Evolutionary conservation across 1,284 basidiomycete genomes (phyloP), one percentile per base, ranked within the genome.

Genomic region (Leccinum discolor): DNA sequence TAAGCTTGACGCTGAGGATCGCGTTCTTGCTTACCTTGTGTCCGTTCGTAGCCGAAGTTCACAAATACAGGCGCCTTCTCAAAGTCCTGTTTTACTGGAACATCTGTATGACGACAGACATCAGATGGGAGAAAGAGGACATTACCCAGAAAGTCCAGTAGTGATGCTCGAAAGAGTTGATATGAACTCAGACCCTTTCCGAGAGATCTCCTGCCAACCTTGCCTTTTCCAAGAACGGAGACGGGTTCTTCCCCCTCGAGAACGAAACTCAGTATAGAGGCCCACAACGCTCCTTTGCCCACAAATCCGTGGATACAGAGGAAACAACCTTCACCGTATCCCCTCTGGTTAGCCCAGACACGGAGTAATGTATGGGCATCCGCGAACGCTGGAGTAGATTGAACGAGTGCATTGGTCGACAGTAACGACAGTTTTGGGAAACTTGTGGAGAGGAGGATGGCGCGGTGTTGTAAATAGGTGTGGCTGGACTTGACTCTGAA

Each of bases 321-420:
- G 52, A 78, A 35, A 35, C 32, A 71, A 5, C 87, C 85, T 61
- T 81, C 81, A 2, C 86, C 84, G 69, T 94, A 94, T 0, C 94
- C 95, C 21, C 96, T 86, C 74, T 96, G 93, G 64, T 91, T 90
- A 1, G 94, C 93, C 97, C 96, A 98, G 18, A 97, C 87, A 21
- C 94, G 87, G 64, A 98, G 86, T 10, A 98, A 81, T 1, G 91
- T 83, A 18, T 95, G 80, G 7, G 94, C 94, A 66, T 96, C 92
- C 2, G 80, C 78, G 73, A 94, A 95, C 0, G 88, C 85, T 0
- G 90, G 84, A 5, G 87, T 83, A 12, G 83, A 79, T 67, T 90
- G 82, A 59, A 90, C 84, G 16, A 93, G 79, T 0, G 82, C 76
- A 76, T 97, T 89, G 10, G 90, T 82, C 29, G 88, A 83, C 29